phyloP scores from a whole-genome alignment of 371 early-diverging fungal genomes.

The Syncephalastrum contaminatum region DNA sequence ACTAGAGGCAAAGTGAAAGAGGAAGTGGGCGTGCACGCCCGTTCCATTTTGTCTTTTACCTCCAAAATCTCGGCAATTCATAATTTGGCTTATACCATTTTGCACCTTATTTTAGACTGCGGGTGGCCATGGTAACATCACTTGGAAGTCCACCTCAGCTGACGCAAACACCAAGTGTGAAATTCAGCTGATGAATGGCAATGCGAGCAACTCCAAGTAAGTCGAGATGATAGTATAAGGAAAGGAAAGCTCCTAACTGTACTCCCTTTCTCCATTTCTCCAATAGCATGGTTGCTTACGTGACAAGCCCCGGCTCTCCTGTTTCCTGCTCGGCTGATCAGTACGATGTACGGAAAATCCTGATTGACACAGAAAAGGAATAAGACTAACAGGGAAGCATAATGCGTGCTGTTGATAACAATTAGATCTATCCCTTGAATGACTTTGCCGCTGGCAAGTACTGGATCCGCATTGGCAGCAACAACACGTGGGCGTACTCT shows the following conservation, averaged over 20 bases:
- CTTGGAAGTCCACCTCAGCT: slow-evolving; percentile 33
- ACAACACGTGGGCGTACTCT: slow-evolving; percentile 41
- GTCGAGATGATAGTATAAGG: slow-evolving; percentile 1
- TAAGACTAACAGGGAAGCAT: background rate
- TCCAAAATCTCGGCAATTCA: too few species aligned
- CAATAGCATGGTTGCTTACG: slow-evolving; percentile 24
- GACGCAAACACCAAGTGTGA: slow-evolving; percentile 37
- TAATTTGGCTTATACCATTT: background rate
- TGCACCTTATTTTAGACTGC: slow-evolving; percentile 20
- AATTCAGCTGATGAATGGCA: slow-evolving; percentile 45
- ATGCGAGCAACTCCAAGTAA: slow-evolving; percentile 41
- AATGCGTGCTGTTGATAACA: background rate
- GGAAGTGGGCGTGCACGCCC: background rate
- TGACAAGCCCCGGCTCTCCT: slow-evolving; percentile 19
- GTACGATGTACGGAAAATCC: slow-evolving; percentile 12
- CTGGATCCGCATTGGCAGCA: slow-evolving; percentile 46
- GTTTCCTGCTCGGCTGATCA: slow-evolving; percentile 18
- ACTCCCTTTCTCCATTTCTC: background rate
- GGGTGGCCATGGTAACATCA: slow-evolving; percentile 44
- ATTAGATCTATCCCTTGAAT: slow-evolving; percentile 45
- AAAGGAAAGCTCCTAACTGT: background rate
- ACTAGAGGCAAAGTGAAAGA: background rate
- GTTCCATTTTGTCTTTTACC: too few species aligned
- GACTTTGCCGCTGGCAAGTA: slow-evolving; percentile 47
- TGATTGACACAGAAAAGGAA: too few species aligned